Evolutionary conservation across 208 protist genomes (phyloP).

Genomic region (Trypanosoma caninum): DNA sequence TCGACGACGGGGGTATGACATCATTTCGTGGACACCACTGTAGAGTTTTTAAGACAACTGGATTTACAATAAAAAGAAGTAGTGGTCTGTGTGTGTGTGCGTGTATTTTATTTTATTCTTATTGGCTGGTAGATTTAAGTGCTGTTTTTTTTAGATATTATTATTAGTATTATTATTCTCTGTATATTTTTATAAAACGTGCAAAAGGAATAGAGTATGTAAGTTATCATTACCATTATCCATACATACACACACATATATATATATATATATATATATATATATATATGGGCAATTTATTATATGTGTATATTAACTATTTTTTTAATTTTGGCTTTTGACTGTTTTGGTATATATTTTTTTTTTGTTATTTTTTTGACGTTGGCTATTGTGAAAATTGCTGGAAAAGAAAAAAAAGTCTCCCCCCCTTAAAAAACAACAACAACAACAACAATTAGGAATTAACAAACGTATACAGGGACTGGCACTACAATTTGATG

Average conservation of each 20-base stretch:
- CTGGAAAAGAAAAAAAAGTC: no score
- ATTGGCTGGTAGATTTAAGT: no score
- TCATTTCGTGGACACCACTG: slow-evolving; percentile 56
- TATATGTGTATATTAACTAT: no score
- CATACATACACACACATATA: not conserved
- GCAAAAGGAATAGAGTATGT: no score
- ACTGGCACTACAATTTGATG: slow-evolving; percentile 35
- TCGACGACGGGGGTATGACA: slow-evolving; percentile 42
- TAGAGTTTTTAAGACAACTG: slow-evolving; percentile 8
- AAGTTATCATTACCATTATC: no score
- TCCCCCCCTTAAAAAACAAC: no score
- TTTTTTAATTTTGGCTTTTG: not conserved
- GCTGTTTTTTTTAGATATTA: no score
- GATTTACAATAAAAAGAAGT: not conserved
- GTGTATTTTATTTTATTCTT: no score
- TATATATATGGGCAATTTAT: not conserved
- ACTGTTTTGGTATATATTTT: not conserved
- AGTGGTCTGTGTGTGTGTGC: not conserved
- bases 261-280: not conserved
- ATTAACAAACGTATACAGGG: slow-evolving; percentile 21
- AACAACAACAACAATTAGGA: no score
- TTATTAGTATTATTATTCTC: not conserved
- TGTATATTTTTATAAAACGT: no score
- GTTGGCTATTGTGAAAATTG: no score
- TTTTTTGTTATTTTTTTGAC: no score